These are phyloP conservation scores for Aspergillus saccharolyticus DNA, from an alignment of 495 filamentous ascomycete genomes.

Conservation along the genomic window DNA sequence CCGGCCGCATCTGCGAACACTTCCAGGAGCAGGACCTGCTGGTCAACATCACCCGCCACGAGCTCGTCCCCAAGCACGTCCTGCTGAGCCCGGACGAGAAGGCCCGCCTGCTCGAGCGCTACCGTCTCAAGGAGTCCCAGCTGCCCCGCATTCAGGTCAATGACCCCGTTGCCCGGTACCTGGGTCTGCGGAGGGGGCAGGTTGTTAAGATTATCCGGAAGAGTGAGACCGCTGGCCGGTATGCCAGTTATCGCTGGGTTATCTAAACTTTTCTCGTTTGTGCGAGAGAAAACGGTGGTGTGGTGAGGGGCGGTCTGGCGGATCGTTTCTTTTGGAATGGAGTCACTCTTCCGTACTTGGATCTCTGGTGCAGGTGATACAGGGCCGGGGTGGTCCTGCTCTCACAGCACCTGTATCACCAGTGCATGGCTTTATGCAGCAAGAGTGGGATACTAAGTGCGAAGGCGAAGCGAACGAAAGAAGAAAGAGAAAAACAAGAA, in stretches of 20 bases:
- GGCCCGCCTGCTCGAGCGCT: constrained; percentile 71
- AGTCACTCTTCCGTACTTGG: too few relatives aligned
- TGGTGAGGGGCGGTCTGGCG: too few relatives aligned
- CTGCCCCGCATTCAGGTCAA: constrained; percentile 84
- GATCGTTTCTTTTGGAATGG: too few relatives aligned
- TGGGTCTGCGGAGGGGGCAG: constrained; percentile 87
- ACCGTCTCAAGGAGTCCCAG: constrained; percentile 95
- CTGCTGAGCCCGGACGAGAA: constrained; percentile 89
- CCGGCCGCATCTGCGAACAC: constrained; percentile 75
- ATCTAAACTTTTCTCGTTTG: too few relatives aligned
- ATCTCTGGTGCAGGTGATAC: too few relatives aligned
- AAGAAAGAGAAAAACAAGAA: constrained; percentile 23
- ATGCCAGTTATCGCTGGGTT: constrained; percentile 61
- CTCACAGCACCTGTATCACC: too few relatives aligned
- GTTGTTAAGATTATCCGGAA: constrained; percentile 97
- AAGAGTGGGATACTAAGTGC: not conserved
- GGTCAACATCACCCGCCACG: constrained; percentile 97
- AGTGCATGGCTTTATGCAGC: too few relatives aligned
- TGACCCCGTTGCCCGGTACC: constrained; percentile 88
- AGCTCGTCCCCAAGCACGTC: constrained; percentile 91
- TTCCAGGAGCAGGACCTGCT: constrained; percentile 94
- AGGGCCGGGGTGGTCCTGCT: too few relatives aligned
- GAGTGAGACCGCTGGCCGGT: constrained; percentile 56
- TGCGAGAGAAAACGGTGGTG: too few relatives aligned
- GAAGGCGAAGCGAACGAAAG: constrained; percentile 9